These are phyloP conservation scores for Crataegus laevigata DNA, from an alignment of 306 rosid genomes.

Conservation along the genomic window DNA sequence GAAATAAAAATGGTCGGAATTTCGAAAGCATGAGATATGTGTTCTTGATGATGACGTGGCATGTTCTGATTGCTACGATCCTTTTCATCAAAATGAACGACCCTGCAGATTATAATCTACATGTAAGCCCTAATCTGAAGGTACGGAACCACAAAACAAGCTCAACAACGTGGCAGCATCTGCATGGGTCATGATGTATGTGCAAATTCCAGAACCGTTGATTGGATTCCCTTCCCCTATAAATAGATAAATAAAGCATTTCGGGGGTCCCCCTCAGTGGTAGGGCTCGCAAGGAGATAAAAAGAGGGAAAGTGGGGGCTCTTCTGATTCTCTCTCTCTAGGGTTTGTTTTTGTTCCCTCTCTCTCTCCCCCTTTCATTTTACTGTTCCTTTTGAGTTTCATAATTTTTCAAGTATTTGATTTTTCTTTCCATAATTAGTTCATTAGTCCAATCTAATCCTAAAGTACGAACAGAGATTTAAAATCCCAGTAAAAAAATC, in stretches of 20 bases:
- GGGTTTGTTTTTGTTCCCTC: conserved; percentile 61
- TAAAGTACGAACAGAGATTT: conserved; percentile 31
- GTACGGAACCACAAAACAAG: not conserved
- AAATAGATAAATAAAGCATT: conserved; percentile 20
- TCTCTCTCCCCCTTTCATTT: conserved; percentile 13
- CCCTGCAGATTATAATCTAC: not conserved
- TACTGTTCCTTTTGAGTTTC: not conserved
- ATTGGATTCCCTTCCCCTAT: not conserved
- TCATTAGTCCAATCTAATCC: conserved; percentile 36
- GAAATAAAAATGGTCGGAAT: not conserved
- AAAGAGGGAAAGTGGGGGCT: conserved; percentile 58
- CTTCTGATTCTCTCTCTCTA: conserved; percentile 20
- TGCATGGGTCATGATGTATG: not conserved
- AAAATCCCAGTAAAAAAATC: conserved; percentile 27
- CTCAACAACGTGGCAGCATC: conserved; percentile 24
- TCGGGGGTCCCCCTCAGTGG: conserved; percentile 37
- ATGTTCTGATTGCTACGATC: not conserved
- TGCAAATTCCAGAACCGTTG: conserved; percentile 23
- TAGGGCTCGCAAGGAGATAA: conserved; percentile 2
- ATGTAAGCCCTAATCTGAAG: not conserved
- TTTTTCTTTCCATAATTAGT: conserved; percentile 5
- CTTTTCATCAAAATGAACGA: not conserved
- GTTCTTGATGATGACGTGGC: not conserved
- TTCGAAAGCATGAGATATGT: not conserved
- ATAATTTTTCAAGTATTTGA: not conserved